Percentiles rank a stretch among this genome's conserved stretches.
Evolutionary conservation across 192 early-diverging fungal genomes (phyloP).

Genomic region (Jimgerdemannia flammicorona): DNA sequence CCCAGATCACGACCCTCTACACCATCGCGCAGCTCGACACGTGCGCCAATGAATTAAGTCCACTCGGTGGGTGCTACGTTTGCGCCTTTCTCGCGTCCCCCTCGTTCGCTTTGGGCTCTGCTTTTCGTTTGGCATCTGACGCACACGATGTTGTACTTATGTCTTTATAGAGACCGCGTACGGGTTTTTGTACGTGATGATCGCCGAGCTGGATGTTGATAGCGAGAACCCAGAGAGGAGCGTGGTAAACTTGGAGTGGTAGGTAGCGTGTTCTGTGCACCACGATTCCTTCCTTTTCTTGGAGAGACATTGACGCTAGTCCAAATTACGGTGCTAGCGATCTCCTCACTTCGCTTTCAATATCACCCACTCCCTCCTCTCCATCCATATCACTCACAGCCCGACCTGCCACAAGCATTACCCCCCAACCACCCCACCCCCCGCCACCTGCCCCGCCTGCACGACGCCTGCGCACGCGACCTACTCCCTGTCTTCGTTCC

Average conservation of each 20-base stretch:
- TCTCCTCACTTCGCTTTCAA: not conserved
- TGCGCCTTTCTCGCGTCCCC: too few species aligned
- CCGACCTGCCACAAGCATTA: not conserved
- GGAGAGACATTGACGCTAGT: not conserved
- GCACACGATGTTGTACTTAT: too few species aligned
- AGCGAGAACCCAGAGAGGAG: not conserved
- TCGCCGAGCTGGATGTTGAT: not conserved
- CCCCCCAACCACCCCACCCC: too few species aligned
- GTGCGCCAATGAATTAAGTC: not conserved
- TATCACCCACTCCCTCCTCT: not conserved
- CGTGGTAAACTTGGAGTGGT: not conserved
- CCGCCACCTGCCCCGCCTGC: not conserved
- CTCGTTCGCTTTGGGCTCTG: not conserved
- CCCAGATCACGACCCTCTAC: constrained; percentile 1
- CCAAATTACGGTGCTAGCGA: not conserved
- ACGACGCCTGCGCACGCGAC: too few species aligned
- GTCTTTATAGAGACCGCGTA: not conserved
- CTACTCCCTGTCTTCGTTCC: not conserved
- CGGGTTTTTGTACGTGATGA: not conserved
- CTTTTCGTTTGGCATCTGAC: not conserved
- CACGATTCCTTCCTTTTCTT: not conserved
- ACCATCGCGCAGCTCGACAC: not conserved
- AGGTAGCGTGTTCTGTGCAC: not conserved
- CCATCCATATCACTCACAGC: not conserved
- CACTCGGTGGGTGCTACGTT: not conserved